Evolutionary conservation across 1,284 basidiomycete genomes (phyloP).

Genomic region (Pseudomicrostroma phylloplanum): DNA sequence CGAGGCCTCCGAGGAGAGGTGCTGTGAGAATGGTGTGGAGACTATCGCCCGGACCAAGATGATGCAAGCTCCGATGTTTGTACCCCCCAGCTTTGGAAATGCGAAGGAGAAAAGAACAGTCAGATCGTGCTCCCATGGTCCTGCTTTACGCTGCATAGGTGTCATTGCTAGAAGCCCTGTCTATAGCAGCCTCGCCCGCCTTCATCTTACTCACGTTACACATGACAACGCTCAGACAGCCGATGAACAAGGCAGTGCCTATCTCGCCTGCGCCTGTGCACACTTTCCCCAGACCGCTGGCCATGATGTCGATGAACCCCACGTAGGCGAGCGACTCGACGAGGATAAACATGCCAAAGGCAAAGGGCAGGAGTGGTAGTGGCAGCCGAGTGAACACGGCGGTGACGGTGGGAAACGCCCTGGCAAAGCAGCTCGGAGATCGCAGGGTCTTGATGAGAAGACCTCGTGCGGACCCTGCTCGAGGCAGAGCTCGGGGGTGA

Average conservation of each 20-base stretch:
- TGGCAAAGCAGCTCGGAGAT: conserved; percentile 15
- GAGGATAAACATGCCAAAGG: conserved; percentile 90
- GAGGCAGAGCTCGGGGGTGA: background rate
- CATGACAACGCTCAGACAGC: conserved; percentile 61
- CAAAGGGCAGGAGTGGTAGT: conserved; percentile 77
- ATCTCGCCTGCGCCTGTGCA: conserved; percentile 53
- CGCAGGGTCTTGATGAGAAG: background rate
- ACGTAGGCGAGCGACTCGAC: conserved; percentile 74
- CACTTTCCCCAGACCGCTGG: conserved; percentile 60
- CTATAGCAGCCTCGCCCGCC: too few relatives aligned
- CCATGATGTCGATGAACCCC: conserved; percentile 88
- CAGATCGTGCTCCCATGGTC: background rate
- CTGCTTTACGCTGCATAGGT: background rate
- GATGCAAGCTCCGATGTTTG: conserved; percentile 93
- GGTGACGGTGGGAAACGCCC: conserved; percentile 68
- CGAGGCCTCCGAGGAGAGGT: conserved; percentile 5
- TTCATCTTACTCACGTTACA: conserved; percentile 63
- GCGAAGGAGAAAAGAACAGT: conserved; percentile 9
- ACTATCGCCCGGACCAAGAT: conserved; percentile 65
- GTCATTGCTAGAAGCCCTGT: background rate
- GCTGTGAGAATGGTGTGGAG: conserved; percentile 30
- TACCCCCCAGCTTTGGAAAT: conserved; percentile 61
- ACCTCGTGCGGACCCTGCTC: background rate
- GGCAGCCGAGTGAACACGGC: conserved; percentile 68
- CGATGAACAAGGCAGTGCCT: conserved; percentile 56